Evolutionary conservation across 2,329 filamentous ascomycete species (phyloP), one percentile per base, ranked within the genome.

Genomic region (Talaromyces sp.): DNA sequence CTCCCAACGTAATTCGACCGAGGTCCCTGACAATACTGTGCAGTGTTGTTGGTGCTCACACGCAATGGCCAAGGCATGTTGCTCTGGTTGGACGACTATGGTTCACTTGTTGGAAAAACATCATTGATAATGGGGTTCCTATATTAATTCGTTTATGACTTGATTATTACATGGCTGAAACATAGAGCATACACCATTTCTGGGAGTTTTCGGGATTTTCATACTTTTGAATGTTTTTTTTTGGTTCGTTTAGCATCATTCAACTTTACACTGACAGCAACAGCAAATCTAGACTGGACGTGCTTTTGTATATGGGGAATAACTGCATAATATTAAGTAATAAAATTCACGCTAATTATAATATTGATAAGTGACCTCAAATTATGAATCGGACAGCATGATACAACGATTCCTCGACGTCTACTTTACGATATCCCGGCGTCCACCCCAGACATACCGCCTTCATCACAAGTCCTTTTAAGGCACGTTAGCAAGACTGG

Each of bases 381-480:
- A 57, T 16, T 14, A 47, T 30, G 14, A 31, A 31, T 6, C 40
- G 56, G 18, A 57, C 28, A 27, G 56, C 56, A 42, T 42, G 40
- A 4, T 47, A 27, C n/a, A 57, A n/a, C 14, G 56, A 55, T 18
- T 61, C 40, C 10, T 63, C 62, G 5, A 63, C 57, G 60, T 64
- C 60, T 54, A 57, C 30, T 63, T 64, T 52, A 28, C 65, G 23
- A 53, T 59, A 61, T 53, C 65, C 62, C 42, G 64, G 57, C 44
- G 57, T 54, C 52, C 61, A 60, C 56, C 64, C 51, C 34, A 63
- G 59, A 27, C 62, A 63, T 33, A 63, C 62, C 34, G 44, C 59
- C 50, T 55, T 61, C 2, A 33, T 27, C 9, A 59, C 53, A 50
- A 63, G 55, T 30, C 52, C 62, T 63, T 10, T 34, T n/a, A 53